phyloP scores from a whole-genome alignment of 352 stramenopile genomes.

The Phytopythium oedochilum region DNA sequence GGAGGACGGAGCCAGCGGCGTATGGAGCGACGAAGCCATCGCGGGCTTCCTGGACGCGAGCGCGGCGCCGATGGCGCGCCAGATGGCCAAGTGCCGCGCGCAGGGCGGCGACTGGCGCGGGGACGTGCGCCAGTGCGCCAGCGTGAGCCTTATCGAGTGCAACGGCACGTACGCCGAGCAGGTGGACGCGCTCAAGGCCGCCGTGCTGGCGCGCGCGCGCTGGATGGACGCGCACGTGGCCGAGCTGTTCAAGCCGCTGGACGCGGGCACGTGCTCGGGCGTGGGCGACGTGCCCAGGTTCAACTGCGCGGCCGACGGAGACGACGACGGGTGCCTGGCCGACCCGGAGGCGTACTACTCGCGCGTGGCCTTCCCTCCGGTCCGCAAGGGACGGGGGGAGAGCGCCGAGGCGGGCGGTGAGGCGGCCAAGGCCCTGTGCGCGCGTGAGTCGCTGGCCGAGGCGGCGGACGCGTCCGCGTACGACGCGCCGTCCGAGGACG shows the following conservation, averaged over 20 bases:
- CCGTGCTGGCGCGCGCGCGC: constrained; percentile 39
- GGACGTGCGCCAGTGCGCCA: constrained; percentile 47
- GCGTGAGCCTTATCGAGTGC: constrained; percentile 47
- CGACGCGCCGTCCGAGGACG: constrained; percentile 47
- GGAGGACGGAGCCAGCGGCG: constrained; percentile 15
- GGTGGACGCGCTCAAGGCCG: constrained; percentile 33
- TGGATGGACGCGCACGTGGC: constrained; percentile 79
- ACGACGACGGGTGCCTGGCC: constrained; percentile 53
- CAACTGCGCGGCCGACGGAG: constrained; percentile 57
- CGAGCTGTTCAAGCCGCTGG: constrained; percentile 57
- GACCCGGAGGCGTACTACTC: constrained; percentile 62
- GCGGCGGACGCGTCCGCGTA: constrained; percentile 12
- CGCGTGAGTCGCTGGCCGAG: constrained; percentile 11
- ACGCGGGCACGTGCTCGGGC: constrained; percentile 48
- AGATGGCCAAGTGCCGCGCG: constrained; percentile 45
- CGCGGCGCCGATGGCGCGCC: constrained; percentile 31
- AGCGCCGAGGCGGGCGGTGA: no score
- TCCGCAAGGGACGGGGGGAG: no score
- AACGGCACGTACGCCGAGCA: constrained; percentile 56
- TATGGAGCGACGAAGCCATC: constrained; percentile 54
- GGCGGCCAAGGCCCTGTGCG: neutral
- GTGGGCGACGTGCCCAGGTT: constrained; percentile 60
- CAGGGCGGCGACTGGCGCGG: constrained; percentile 34
- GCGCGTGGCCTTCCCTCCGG: constrained; percentile 39
- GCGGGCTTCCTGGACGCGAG: constrained; percentile 45